Evolutionary conservation across 192 early-diverging fungal species (phyloP).

Genomic region (Backusella australiensis): DNA sequence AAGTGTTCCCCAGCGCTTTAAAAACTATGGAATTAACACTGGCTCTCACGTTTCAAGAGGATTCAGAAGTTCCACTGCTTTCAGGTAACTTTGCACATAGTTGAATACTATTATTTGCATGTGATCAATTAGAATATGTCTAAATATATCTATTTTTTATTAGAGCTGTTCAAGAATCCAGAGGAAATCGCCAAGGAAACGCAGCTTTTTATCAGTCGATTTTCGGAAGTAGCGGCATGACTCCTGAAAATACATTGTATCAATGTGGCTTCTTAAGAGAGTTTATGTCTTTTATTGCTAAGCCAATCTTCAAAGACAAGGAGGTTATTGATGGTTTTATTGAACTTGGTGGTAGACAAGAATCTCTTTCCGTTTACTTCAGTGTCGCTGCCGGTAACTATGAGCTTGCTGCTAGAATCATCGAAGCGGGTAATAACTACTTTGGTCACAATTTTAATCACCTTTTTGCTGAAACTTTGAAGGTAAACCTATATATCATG

Average conservation of each 20-base stretch:
- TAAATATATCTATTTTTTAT: background rate
- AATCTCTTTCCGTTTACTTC: constrained; percentile 8
- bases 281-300: background rate
- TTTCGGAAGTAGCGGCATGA: background rate
- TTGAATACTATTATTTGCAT: background rate
- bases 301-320: background rate
- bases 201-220: constrained; percentile 25
- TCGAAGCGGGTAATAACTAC: background rate
- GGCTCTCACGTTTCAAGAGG: constrained; percentile 14
- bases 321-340: constrained; percentile 5
- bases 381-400: constrained; percentile 24
- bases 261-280: background rate
- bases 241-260: background rate
- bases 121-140: background rate
- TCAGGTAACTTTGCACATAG: background rate
- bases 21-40: background rate
- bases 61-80: constrained; percentile 11
- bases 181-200: constrained; percentile 55
- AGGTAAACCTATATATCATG: constrained; percentile 7
- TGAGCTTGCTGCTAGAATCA: constrained; percentile 2
- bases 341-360: background rate
- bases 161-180: constrained; percentile 50
- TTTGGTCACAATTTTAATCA: constrained; percentile 18
- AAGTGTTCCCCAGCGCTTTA: constrained; percentile 6
- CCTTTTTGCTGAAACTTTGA: constrained; percentile 21